Evolutionary conservation across 139 green algal genomes (phyloP), one percentile per base, ranked within the genome.

Genomic region (Chlamydomonas sp.): DNA sequence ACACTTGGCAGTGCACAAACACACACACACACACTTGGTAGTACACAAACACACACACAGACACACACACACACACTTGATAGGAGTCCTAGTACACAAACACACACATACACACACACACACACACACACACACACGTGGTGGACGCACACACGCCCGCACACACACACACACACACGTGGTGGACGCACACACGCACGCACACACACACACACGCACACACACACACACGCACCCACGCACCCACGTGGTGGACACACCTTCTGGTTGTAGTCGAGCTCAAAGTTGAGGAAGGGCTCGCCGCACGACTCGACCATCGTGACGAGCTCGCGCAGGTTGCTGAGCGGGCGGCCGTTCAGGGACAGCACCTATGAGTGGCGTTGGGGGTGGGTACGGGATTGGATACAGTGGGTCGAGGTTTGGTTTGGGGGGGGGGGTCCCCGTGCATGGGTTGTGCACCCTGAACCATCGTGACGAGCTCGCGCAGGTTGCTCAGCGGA

Each of bases 251-350:
- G 24, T 48, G 36, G 13, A 79, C 78, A 5, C 54, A 83, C 78
- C 73, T 81, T 81, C n/a, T 72, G 35, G 65, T 83, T 82, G 76
- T 92, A 88, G 31, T 94, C 90, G 28, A 96, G 68, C 38, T 92
- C 86, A 49, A 95, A 88, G 49, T 73, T 59, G 5, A 87, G 64
- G 73, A 77, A 94, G 8, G 76, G 38, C 8, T 83, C 79, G 4
- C 35, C 63, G 73, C 76, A 89, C 34, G 24, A 50, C 28, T 86
- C 80, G 37, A 93, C 82, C 28, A 74, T 58, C 0, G 60, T 33
- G 28, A 89, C 83, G 28, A 96, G 76, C 2, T 90, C 81, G 16
- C n/a, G 22, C 69, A 95, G 67, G 71, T 88, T 90, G 57, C 75
- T 75, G 22, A 96, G 68, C 31, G 70, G 28, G 62, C 70, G 33